A percentile compares a stretch with the other conserved stretches of the same genome.
Evolutionary conservation across 1,139 yeast genomes (phyloP).

Genomic region (Hansenula sp.): DNA sequence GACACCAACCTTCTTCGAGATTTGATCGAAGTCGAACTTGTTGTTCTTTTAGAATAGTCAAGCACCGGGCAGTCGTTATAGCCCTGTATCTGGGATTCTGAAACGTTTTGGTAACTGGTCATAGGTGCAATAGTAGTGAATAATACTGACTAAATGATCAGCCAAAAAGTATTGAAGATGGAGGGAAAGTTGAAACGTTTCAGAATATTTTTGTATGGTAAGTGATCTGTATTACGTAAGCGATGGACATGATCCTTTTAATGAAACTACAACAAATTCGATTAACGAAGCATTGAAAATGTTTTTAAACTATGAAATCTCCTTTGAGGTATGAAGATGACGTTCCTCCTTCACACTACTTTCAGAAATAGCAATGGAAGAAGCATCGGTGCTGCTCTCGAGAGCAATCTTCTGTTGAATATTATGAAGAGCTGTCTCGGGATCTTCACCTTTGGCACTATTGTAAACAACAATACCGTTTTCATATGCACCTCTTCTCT

Average conservation of each 20-base stretch:
- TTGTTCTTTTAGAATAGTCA: slow-evolving; percentile 7
- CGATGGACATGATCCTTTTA: too few species aligned
- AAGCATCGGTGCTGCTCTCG: too few species aligned
- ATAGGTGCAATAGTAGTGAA: slow-evolving; percentile 3
- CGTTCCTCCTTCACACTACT: too few species aligned
- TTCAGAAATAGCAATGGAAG: too few species aligned
- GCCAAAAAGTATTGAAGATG: too few species aligned
- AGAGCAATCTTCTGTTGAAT: neutral
- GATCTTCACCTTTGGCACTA: slow-evolving; percentile 23
- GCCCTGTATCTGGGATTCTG: slow-evolving; percentile 22
- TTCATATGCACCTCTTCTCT: slow-evolving; percentile 36
- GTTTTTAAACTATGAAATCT: too few species aligned
- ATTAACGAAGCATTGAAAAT: too few species aligned
- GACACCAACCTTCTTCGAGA: slow-evolving; percentile 4
- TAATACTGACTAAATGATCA: too few species aligned
- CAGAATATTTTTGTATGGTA: neutral
- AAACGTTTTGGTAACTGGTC: slow-evolving; percentile 23
- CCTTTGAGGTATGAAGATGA: too few species aligned
- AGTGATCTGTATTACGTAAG: too few species aligned
- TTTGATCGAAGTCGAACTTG: slow-evolving; percentile 4
- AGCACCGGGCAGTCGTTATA: slow-evolving; percentile 24
- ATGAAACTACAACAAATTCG: too few species aligned
- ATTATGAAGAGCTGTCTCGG: neutral
- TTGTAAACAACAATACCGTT: slow-evolving; percentile 37
- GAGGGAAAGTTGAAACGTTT: too few species aligned